A percentile compares a stretch with the other conserved stretches of the same genome.
phyloP scores from a whole-genome alignment of 495 filamentous ascomycete species.

The Penicillium samsonianum region DNA sequence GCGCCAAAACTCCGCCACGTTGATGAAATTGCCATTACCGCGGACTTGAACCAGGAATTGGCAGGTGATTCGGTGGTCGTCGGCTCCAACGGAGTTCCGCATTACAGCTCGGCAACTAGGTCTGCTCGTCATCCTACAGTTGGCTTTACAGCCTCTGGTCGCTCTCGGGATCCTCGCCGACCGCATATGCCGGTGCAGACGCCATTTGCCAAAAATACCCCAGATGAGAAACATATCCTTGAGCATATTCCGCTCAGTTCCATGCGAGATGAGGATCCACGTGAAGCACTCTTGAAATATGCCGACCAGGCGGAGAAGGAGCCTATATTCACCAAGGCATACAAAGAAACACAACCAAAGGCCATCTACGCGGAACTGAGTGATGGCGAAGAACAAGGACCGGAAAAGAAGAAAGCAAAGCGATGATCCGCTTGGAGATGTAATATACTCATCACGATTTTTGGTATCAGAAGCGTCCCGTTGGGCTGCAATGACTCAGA shows the following conservation, averaged over 20 bases:
- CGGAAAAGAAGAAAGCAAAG: slow-evolving; percentile 67
- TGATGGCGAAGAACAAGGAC: slow-evolving; percentile 77
- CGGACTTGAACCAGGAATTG: slow-evolving; percentile 73
- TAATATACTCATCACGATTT: slow-evolving; percentile 11
- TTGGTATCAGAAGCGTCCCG: background rate
- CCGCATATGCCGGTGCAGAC: slow-evolving; percentile 83
- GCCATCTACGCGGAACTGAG: slow-evolving; percentile 92
- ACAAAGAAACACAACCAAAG: slow-evolving; percentile 88
- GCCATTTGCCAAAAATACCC: slow-evolving; percentile 87
- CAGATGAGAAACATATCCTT: slow-evolving; percentile 85
- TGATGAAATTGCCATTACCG: slow-evolving; percentile 89
- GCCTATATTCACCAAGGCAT: slow-evolving; percentile 90
- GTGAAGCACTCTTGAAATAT: slow-evolving; percentile 93
- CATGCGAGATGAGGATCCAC: slow-evolving; percentile 97
- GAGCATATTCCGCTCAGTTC: slow-evolving; percentile 83
- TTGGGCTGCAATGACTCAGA: background rate
- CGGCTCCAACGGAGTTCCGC: slow-evolving; percentile 47
- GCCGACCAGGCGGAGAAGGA: slow-evolving; percentile 92
- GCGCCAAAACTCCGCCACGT: slow-evolving; percentile 93
- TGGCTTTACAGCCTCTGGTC: slow-evolving; percentile 78
- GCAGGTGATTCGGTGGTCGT: slow-evolving; percentile 80
- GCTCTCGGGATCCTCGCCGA: slow-evolving; percentile 72
- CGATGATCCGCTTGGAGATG: slow-evolving; percentile 21
- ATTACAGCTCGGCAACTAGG: slow-evolving; percentile 51
- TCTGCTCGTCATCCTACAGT: slow-evolving; percentile 69